Conservation (phyloP, 257 asterid species). For the Solanum neorickii region DNA sequence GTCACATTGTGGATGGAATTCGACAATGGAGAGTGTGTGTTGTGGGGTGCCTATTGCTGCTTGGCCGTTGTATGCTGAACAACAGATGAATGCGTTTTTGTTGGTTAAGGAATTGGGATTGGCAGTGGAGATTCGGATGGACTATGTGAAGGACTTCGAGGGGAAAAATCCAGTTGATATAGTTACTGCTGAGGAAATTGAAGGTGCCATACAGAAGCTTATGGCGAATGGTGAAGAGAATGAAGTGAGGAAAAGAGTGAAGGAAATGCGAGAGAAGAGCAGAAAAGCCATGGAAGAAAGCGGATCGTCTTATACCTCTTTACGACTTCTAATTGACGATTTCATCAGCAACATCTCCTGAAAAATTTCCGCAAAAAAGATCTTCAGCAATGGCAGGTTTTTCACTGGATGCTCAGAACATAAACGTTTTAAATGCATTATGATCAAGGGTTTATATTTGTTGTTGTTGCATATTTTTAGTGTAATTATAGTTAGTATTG, state of each 20-base stretch:
- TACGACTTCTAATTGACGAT: background rate
- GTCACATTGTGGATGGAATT: conserved; percentile 8
- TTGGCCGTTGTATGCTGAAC: conserved; percentile 7
- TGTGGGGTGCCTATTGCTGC: conserved; percentile 6
- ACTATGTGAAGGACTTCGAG: background rate
- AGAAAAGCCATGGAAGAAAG: background rate
- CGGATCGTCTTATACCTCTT: background rate
- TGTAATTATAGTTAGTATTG: background rate
- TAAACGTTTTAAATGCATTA: background rate
- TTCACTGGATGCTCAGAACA: background rate
- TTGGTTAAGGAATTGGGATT: conserved; percentile 1
- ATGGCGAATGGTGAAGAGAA: background rate
- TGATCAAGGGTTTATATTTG: background rate
- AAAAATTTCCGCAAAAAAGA: background rate
- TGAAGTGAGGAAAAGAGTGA: background rate
- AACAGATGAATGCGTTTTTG: conserved; percentile 1
- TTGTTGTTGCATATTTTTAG: background rate
- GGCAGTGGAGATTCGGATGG: background rate
- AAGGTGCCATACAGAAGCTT: background rate
- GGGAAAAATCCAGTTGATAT: background rate
- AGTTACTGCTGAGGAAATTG: background rate
- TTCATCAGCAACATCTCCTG: background rate
- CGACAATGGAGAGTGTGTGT: background rate
- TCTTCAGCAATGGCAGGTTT: background rate
- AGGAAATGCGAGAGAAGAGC: background rate